Evolutionary conservation across 768 basidiomycete genomes (phyloP).

Genomic region (Grammothele lineata): DNA sequence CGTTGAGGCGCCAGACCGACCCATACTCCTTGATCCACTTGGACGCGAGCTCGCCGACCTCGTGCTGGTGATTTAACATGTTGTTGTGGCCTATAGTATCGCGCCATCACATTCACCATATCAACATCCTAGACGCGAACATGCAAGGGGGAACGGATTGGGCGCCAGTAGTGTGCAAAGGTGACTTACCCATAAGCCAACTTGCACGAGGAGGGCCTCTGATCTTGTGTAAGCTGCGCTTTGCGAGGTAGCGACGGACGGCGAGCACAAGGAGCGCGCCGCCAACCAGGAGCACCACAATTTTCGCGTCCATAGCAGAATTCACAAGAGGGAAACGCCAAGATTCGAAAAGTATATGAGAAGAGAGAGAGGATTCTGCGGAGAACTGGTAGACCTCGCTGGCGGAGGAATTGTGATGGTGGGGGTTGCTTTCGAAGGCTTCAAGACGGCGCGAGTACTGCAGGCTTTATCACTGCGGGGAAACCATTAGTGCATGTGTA

Average conservation of each 20-base stretch:
- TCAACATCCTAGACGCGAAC: no score
- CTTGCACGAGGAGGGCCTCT: conserved; percentile 16
- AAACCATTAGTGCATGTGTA: no score
- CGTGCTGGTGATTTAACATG: neutral
- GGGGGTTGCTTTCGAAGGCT: no score
- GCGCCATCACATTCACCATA: no score
- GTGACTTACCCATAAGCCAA: conserved; percentile 14
- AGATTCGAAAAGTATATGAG: no score
- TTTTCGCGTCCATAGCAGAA: no score
- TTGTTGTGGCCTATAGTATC: neutral
- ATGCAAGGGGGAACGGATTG: neutral
- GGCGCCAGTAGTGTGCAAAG: neutral
- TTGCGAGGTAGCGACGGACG: conserved; percentile 11
- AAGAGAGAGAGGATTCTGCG: no score
- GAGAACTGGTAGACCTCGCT: no score
- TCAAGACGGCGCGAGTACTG: no score
- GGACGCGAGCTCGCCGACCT: conserved; percentile 18
- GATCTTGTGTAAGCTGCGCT: conserved; percentile 14
- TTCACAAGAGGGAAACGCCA: no score
- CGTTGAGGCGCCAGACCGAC: conserved; percentile 14
- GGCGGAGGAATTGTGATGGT: no score
- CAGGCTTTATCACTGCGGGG: no score
- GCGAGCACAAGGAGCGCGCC: conserved; percentile 4
- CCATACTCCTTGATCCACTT: conserved; percentile 19
- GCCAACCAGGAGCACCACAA: conserved; percentile 3